Evolutionary conservation across 78 protist species (phyloP).

Genomic region (Speleostelium caveatum): DNA sequence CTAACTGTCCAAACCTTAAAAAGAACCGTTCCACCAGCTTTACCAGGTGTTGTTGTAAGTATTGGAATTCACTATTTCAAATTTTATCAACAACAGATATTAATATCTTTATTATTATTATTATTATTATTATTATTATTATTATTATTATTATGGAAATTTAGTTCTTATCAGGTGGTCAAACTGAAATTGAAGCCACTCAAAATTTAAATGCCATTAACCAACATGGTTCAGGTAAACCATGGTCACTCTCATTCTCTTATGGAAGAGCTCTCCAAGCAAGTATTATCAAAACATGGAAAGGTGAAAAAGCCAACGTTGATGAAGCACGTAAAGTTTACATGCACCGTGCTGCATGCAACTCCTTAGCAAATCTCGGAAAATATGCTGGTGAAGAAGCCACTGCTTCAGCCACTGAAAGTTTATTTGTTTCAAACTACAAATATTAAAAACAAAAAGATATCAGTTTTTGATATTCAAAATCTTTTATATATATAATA

Average conservation of each 20-base stretch:
- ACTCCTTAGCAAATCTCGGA: constrained; percentile 61
- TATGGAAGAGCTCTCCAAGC: constrained; percentile 96
- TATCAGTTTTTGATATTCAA: not conserved
- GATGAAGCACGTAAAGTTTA: constrained; percentile 73
- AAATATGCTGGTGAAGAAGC: constrained; percentile 58
- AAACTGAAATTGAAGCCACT: constrained; percentile 94
- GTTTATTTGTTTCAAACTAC: constrained; percentile 55
- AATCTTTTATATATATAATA: no score
- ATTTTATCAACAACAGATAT: not conserved
- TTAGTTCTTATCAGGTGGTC: constrained; percentile 96
- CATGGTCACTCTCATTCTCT: constrained; percentile 95
- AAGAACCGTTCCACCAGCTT: constrained; percentile 96
- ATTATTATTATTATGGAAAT: no score
- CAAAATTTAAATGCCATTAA: constrained; percentile 93
- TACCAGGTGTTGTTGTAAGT: constrained; percentile 89
- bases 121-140: no score
- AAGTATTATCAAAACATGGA: constrained; percentile 29
- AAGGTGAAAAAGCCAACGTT: constrained; percentile 31
- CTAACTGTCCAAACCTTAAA: constrained; percentile 89
- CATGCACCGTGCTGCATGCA: constrained; percentile 66
- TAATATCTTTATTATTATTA: no score
- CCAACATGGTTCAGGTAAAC: constrained; percentile 60
- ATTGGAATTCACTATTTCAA: not conserved
- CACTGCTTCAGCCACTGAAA: constrained; percentile 33
- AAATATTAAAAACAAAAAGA: constrained; percentile 39